Base-by-base conservation (phyloP, 1,284 basidiomycete species). In the Ustilago loliicola region DNA sequence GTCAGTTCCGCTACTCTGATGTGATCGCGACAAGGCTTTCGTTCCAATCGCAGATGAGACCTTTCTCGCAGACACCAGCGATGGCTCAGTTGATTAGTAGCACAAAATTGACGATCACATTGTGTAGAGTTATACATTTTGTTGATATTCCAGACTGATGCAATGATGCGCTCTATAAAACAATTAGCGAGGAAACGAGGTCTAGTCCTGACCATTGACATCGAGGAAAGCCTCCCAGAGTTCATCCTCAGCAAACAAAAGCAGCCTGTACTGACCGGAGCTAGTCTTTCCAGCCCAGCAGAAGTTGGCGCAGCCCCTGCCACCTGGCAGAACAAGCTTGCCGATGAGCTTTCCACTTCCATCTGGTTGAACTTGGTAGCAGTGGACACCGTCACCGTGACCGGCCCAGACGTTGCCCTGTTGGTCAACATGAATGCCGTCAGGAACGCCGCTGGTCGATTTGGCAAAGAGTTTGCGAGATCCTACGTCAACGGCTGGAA, bases 191-290 rank as follows among this genome's bases (percentile, higher is more conserved):
- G 21, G n/a, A 8, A 8, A 45, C 7, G 38, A n/a, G 17, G 42
- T 45, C 42, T 45, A 73, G 36, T 75, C 72, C n/a, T 66, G 60
- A 23, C 72, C 72, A n/a, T 75, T 75, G 56, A 75, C 72, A 11
- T 52, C 63, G 25, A 77, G 34, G 21, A 67, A 19, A 6, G 65
- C 72, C 51, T 80, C 75, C 74, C 70, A 80, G n/a, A 80, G 64
- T 69, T 80, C 71, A 40, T 74, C 75, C 21, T 80, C 78, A 3
- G 75, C 78, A 51, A 80, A 80, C 47, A 80, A 36, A 19, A 80
- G 75, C 47, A 66, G 64, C 15, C 71, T 52, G 58, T 70, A 77
- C 23, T 60, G 69, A 11, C 66, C 61, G 5, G 54, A 34, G 38
- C 45, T 48, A 3, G 64, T 61, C 59, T 63, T 54, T 27, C 75